Evolutionary conservation across 225 moss, liverwort and hornwort genomes (phyloP).

Genomic region (Pseudisothecium myosuroides): DNA sequence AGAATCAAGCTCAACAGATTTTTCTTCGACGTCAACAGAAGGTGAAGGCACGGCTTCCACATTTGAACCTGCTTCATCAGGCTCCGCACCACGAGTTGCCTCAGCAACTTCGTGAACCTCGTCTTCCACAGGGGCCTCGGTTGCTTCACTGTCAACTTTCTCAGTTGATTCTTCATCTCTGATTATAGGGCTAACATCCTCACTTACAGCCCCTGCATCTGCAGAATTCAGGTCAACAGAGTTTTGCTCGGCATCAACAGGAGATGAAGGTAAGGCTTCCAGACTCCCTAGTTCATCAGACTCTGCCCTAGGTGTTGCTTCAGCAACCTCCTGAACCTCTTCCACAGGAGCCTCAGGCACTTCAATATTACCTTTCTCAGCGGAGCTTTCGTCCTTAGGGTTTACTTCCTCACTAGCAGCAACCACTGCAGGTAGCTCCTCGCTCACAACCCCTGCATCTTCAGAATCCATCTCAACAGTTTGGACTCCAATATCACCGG

Average conservation of each 20-base stretch:
- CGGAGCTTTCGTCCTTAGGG: not conserved
- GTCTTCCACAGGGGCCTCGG: not conserved
- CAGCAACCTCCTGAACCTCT: not conserved
- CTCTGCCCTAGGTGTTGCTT: not conserved
- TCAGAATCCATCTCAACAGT: not conserved
- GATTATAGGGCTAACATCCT: not conserved
- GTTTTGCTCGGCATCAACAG: not conserved
- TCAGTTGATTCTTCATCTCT: not conserved
- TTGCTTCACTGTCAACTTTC: not conserved
- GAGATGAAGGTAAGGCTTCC: not conserved
- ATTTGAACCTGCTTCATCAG: not conserved
- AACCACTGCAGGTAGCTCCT: not conserved
- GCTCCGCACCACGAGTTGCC: not conserved
- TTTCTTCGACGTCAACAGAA: not conserved
- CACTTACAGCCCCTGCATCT: not conserved
- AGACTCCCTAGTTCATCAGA: not conserved
- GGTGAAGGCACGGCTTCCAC: not conserved
- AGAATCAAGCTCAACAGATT: not conserved
- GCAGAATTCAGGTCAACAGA: not conserved
- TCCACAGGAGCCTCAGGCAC: not conserved
- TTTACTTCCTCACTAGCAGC: not conserved
- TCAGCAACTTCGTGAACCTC: not conserved
- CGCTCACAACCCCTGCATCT: not conserved
- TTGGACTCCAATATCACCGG: not conserved
- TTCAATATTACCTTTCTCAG: not conserved